phyloP scores from a whole-genome alignment of 83 land plant genomes.

The Diphasiastrum complanatum region DNA sequence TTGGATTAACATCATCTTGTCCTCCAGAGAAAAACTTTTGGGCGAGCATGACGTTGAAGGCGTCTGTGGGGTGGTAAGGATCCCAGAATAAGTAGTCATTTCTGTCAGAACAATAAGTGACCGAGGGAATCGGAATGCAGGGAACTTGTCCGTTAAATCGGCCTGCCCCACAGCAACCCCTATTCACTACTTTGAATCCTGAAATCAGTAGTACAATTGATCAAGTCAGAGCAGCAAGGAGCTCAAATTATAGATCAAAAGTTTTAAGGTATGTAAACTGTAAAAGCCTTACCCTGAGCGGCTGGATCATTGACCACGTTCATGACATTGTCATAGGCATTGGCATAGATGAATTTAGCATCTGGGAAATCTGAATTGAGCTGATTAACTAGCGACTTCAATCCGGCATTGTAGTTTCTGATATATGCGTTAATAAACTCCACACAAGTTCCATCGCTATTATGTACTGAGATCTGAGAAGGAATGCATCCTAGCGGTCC shows the following conservation, averaged over 20 bases:
- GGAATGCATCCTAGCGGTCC: constrained; percentile 7
- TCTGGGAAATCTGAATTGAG: constrained; percentile 6
- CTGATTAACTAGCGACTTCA: background rate
- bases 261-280: background rate
- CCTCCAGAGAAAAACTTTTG: too few relatives aligned
- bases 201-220: too few relatives aligned
- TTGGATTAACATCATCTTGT: too few relatives aligned
- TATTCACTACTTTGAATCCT: background rate
- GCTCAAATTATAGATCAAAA: background rate
- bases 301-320: background rate
- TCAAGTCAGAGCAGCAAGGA: background rate
- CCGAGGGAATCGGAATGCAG: background rate
- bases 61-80: constrained; percentile 15
- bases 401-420: background rate
- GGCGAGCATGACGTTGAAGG: constrained; percentile 3
- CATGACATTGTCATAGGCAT: background rate
- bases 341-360: background rate
- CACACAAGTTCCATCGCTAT: background rate
- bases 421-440: background rate
- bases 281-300: background rate
- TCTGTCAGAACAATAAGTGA: background rate
- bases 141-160: constrained; percentile 10
- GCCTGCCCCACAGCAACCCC: constrained; percentile 15
- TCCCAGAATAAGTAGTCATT: constrained; percentile 11
- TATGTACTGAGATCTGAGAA: background rate